Evolutionary conservation across 495 filamentous ascomycete species (phyloP), one percentile per base, ranked within the genome.

Genomic region (Tuber magnatum): DNA sequence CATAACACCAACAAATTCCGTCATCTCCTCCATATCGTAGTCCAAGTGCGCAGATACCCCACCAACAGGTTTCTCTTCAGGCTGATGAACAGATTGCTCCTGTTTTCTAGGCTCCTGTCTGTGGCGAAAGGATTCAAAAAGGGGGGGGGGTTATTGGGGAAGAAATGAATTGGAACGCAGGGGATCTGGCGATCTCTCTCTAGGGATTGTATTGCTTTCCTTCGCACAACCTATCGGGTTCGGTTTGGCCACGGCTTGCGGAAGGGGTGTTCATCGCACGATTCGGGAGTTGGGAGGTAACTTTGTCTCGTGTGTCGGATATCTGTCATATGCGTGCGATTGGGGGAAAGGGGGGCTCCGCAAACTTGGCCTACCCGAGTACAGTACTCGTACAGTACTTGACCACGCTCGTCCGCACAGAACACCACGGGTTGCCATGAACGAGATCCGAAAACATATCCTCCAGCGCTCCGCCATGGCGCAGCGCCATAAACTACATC

Each of bases 1-100:
- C 90, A 94, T 96, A 82, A 97, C 92, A 72, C 93, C 90, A 82
- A 99, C 95, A 85, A 97, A 99, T 82, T 97, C 94, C 73, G 94
- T 92, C 94, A 98, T 99, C 83, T 93, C 87, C 78, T 97, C 94
- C 90, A 98, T 95, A 83, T 98, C 95, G 84, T 99, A 99, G 86
- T 99, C 96, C 83, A 99, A 89, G 84, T 96, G 91, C 73, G 93
- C 92, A 80, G 95, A 94, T 56, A 99, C 96, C 80, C 95, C 95
- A 85, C 95, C 95, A 69, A 78, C 76, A 20, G 80, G 80, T 61
- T 80, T 83, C 46, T 83, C 81, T 65, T 83, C 81, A 71, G 79
- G 46, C 70, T 71, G 77, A 76, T 69, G 61, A 22, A 61, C 68
- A 14, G 74, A n/a, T 69, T 78, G 80, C 69, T 82, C 80, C 69